These are phyloP conservation scores for Podospora anserina DNA, from an alignment of 495 filamentous ascomycete genomes.

Conservation along the genomic window DNA sequence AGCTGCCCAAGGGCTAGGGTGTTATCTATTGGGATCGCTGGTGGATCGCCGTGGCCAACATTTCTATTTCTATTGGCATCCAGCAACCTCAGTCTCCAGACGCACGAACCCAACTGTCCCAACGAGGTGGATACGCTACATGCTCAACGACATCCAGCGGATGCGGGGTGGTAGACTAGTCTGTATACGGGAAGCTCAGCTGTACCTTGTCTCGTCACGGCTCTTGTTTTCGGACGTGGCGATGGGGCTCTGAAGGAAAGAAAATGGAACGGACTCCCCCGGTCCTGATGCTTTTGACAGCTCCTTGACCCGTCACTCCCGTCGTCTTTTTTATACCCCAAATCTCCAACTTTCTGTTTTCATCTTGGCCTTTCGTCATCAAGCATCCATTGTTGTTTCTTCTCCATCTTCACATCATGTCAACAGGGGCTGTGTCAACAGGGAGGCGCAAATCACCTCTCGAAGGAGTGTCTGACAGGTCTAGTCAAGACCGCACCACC, in stretches of 20 bases:
- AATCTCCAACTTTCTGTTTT: slow-evolving; percentile 8
- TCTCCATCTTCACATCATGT: slow-evolving; percentile 7
- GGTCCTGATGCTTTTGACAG: slow-evolving; percentile 1
- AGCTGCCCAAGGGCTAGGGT: neutral
- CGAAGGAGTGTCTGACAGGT: slow-evolving; percentile 29
- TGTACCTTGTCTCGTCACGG: slow-evolving; percentile 19
- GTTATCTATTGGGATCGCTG: slow-evolving; percentile 13
- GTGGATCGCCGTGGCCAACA: slow-evolving; percentile 12
- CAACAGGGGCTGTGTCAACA: slow-evolving; percentile 10
- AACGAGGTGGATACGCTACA: slow-evolving; percentile 14
- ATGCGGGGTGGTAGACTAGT: slow-evolving; percentile 19
- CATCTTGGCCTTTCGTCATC: neutral
- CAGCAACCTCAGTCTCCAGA: neutral
- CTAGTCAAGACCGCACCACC: slow-evolving; percentile 30
- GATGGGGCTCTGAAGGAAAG: slow-evolving; percentile 15
- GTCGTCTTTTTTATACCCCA: neutral
- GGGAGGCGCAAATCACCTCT: slow-evolving; percentile 28
- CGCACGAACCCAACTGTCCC: slow-evolving; percentile 14
- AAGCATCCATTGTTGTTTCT: neutral
- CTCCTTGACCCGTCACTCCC: slow-evolving; percentile 7
- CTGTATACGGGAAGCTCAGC: slow-evolving; percentile 11
- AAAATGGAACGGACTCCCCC: slow-evolving; percentile 6
- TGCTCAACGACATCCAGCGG: slow-evolving; percentile 5
- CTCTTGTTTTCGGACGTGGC: slow-evolving; percentile 17
- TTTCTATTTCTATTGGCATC: slow-evolving; percentile 7